Conservation (phyloP, 176 grass and related monocot genomes). For the Poa pratensis region DNA sequence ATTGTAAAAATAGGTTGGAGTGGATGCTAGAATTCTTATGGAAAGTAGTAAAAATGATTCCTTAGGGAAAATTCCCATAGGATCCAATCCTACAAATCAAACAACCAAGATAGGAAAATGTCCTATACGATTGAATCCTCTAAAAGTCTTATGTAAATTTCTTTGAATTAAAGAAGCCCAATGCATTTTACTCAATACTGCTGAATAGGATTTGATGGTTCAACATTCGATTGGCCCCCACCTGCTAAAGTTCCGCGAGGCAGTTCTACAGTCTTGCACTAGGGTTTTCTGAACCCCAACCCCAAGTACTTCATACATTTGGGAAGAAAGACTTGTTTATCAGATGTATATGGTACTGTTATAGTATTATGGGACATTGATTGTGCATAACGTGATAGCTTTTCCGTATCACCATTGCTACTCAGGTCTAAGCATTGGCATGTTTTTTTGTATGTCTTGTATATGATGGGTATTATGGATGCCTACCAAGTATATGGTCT, state of each 20-base stretch:
- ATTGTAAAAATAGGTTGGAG: too few relatives aligned
- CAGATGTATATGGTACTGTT: background rate
- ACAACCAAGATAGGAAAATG: too few relatives aligned
- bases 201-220: background rate
- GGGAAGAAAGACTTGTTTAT: conserved; percentile 11
- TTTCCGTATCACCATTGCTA: conserved; percentile 1
- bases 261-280: background rate
- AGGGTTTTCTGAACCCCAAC: background rate
- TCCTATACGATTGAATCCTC: too few relatives aligned
- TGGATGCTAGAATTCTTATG: too few relatives aligned
- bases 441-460: background rate
- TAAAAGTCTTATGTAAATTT: too few relatives aligned
- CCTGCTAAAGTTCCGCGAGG: background rate
- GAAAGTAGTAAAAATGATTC: too few relatives aligned
- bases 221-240: background rate
- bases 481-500: background rate
- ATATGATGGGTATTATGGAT: background rate
- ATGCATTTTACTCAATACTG: conserved; percentile 14
- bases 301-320: conserved; percentile 1
- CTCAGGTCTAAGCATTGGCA: background rate
- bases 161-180: too few relatives aligned
- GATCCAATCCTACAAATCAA: too few relatives aligned
- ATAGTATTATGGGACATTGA: background rate
- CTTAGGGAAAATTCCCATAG: too few relatives aligned
- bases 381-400: background rate